phyloP scores from a whole-genome alignment of 345 rosid genomes.

The Pugionium cornutum region DNA sequence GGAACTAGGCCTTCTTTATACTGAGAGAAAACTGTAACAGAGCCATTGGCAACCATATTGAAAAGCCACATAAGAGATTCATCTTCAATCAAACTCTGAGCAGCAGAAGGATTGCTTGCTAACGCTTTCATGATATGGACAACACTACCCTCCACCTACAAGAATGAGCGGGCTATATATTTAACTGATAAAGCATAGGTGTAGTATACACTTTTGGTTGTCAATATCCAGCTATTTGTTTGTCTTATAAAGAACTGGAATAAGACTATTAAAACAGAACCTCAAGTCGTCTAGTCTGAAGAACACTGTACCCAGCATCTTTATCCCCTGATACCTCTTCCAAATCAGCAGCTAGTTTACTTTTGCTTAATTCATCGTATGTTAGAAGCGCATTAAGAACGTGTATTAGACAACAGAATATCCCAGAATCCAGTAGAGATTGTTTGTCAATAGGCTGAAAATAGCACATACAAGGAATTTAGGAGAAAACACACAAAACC shows the following conservation, averaged over 20 bases:
- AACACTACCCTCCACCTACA: constrained; percentile 83
- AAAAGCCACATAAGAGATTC: constrained; percentile 79
- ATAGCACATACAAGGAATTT: constrained; percentile 24
- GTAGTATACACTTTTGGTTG: constrained; percentile 3
- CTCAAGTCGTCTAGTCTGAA: constrained; percentile 78
- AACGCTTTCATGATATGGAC: constrained; percentile 94
- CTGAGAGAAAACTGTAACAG: constrained; percentile 58
- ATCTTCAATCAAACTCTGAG: constrained; percentile 91
- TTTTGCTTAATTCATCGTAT: constrained; percentile 50
- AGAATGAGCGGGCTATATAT: constrained; percentile 20
- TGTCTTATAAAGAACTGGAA: constrained; percentile 2
- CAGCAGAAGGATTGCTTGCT: constrained; percentile 86
- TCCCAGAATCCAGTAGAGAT: constrained; percentile 98
- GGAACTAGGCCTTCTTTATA: constrained; percentile 66
- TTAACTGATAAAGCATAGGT: constrained; percentile 23
- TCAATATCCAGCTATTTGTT: constrained; percentile 20
- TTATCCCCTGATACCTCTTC: constrained; percentile 50
- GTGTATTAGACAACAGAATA: constrained; percentile 92
- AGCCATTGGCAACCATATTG: constrained; percentile 85
- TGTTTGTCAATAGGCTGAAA: constrained; percentile 95
- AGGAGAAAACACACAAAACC: constrained; percentile 23
- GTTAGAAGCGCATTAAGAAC: constrained; percentile 72
- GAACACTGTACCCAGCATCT: constrained; percentile 41
- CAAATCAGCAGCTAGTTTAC: constrained; percentile 36
- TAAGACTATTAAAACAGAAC: constrained; percentile 44